phyloP scores from a whole-genome alignment of 1,139 yeast genomes.

The Pichia sp. region DNA sequence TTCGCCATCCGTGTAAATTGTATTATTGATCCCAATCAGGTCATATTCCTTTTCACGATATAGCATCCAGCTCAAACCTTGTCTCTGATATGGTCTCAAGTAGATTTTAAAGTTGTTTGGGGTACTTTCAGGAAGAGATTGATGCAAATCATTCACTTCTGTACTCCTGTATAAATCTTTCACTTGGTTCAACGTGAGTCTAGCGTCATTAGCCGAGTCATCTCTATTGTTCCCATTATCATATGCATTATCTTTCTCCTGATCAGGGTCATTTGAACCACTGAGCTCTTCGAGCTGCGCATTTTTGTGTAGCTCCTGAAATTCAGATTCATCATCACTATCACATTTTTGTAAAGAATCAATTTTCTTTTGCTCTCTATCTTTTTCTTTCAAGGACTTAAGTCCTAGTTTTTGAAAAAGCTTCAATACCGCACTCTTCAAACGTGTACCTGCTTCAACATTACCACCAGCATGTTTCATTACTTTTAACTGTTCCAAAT shows the following conservation, averaged over 20 bases:
- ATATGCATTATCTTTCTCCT: background rate
- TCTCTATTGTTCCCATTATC: slow-evolving; percentile 10
- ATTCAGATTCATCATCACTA: slow-evolving; percentile 3
- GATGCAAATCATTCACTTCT: slow-evolving; percentile 45
- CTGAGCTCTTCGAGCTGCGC: background rate
- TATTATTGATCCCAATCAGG: slow-evolving; percentile 34
- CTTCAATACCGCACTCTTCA: slow-evolving; percentile 14
- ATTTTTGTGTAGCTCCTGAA: slow-evolving; percentile 1
- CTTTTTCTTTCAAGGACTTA: slow-evolving; percentile 2
- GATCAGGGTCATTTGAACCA: background rate
- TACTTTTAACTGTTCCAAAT: slow-evolving; percentile 10
- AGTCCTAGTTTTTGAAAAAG: slow-evolving; percentile 12
- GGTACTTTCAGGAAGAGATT: slow-evolving; percentile 55
- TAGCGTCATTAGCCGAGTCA: slow-evolving; percentile 10
- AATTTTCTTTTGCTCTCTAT: background rate
- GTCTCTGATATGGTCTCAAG: slow-evolving; percentile 70
- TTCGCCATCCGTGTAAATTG: slow-evolving; percentile 19
- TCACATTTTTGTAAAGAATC: background rate
- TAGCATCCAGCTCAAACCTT: slow-evolving; percentile 82
- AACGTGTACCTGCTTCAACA: slow-evolving; percentile 16
- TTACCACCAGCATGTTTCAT: slow-evolving; percentile 11
- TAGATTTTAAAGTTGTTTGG: slow-evolving; percentile 58
- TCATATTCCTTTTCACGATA: slow-evolving; percentile 55
- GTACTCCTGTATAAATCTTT: slow-evolving; percentile 69
- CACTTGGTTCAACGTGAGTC: slow-evolving; percentile 66